These are phyloP conservation scores for Coniferiporia weirii DNA, from an alignment of 1,284 basidiomycete genomes.

Conservation along the genomic window DNA sequence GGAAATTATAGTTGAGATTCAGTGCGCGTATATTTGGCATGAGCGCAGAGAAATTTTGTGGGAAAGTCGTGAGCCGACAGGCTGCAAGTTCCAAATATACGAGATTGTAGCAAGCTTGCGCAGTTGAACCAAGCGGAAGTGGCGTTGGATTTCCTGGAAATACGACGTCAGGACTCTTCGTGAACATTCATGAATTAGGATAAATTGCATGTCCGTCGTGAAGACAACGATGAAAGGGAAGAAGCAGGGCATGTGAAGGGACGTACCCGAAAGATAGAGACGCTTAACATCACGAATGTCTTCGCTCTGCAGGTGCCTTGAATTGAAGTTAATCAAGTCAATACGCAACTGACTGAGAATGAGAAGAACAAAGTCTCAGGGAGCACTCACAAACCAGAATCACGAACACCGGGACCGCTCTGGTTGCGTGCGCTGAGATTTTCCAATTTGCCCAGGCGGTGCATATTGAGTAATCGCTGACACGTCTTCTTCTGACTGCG, in stretches of 20 bases:
- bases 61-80: slow-evolving; percentile 78
- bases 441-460: slow-evolving; percentile 68
- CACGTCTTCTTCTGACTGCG: slow-evolving; percentile 1
- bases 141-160: slow-evolving; percentile 38
- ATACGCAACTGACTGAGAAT: background rate
- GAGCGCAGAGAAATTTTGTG: slow-evolving; percentile 57
- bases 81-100: slow-evolving; percentile 91
- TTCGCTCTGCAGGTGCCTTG: slow-evolving; percentile 54
- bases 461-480: slow-evolving; percentile 43
- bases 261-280: slow-evolving; percentile 87
- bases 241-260: background rate
- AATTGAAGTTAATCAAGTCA: slow-evolving; percentile 6
- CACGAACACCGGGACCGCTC: slow-evolving; percentile 44
- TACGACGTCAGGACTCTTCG: slow-evolving; percentile 21
- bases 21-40: slow-evolving; percentile 87
- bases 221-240: background rate
- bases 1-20: slow-evolving; percentile 95
- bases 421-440: slow-evolving; percentile 92
- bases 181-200: slow-evolving; percentile 13
- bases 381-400: slow-evolving; percentile 52
- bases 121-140: slow-evolving; percentile 11
- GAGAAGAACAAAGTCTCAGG: background rate
- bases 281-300: slow-evolving; percentile 88
- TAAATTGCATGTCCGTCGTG: background rate
- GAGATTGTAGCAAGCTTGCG: slow-evolving; percentile 74